Evolutionary conservation across 352 stramenopile genomes (phyloP), one percentile per base, ranked within the genome.

Genomic region (Aphanomyces invadans): DNA sequence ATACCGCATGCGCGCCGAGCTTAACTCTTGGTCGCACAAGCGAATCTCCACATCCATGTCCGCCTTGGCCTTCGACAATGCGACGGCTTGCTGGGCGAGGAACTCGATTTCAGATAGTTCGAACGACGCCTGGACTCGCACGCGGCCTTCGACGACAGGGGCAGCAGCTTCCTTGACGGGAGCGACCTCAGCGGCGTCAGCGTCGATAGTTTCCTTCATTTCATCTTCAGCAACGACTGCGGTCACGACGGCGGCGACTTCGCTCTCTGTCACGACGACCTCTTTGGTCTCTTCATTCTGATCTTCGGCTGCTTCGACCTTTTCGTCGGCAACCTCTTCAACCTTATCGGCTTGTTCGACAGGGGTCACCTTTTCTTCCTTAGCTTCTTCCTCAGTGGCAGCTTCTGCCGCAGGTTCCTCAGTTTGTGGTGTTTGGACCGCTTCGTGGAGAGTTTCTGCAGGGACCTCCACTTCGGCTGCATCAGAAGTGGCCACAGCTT

Each of bases 41-140:
- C 76, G 70, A 19, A 92, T 71, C 44, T 73, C 70, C 10, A 81
- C 76, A 64, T 91, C 85, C 23, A 80, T 78, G 55, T 92, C 85
- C 68, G 89, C 78, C 71, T 94, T 94, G 70, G 87, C 76, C 73
- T 87, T 88, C 45, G 83, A 87, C 36, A 94, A 73, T 28, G 72
- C 71, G 38, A 92, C 80, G 26, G 83, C 83, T 52, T 83, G 76
- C 62, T 83, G 76, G 65, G 74, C 90, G 29, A 94, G 72, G 71
- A 84, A 77, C 71, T 92, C 83, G 45, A 86, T 80, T 62, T 92
- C 79, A 49, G 83, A 92, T 55, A 94, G 67, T 57, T 70, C 73
- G 38, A 90, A 94, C 32, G 70, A 81, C 2, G 78, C 79, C 67
- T 86, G 75, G 45, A 90, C 78, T 67, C 87, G 85, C 71, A 94